Percentiles rank a stretch among this genome's conserved stretches.
Evolutionary conservation across 768 basidiomycete genomes (phyloP).

Genomic region (Tephrocybe sp.): DNA sequence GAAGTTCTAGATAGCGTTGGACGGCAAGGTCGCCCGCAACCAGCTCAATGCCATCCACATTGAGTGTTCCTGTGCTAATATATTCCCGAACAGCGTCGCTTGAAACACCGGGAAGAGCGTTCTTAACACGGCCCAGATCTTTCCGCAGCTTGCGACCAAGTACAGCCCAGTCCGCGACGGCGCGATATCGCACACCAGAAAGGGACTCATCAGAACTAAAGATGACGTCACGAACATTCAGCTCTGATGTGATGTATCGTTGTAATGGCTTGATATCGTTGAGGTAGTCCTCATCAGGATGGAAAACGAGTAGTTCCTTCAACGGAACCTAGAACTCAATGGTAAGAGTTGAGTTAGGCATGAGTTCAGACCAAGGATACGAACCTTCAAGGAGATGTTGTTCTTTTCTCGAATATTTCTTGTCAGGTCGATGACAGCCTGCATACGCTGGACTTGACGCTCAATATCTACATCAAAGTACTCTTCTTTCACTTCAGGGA

Average conservation of each 20-base stretch:
- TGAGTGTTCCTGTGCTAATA: constrained; percentile 68
- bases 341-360: constrained; percentile 2
- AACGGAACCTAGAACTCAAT: constrained; percentile 72
- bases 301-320: constrained; percentile 92
- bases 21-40: constrained; percentile 89
- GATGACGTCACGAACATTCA: constrained; percentile 88
- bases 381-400: constrained; percentile 85
- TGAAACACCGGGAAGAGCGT: constrained; percentile 74
- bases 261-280: constrained; percentile 82
- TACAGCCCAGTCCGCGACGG: constrained; percentile 92
- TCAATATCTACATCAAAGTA: constrained; percentile 95
- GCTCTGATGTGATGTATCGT: constrained; percentile 88
- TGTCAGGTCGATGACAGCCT: constrained; percentile 89
- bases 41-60: constrained; percentile 87
- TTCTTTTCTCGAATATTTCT: constrained; percentile 86
- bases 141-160: constrained; percentile 93
- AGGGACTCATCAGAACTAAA: constrained; percentile 86
- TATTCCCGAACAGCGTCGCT: constrained; percentile 84
- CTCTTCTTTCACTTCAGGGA: constrained; percentile 91
- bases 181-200: constrained; percentile 88
- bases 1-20: constrained; percentile 86
- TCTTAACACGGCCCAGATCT: constrained; percentile 86
- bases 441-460: constrained; percentile 92
- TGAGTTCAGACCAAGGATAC: constrained; percentile 10
- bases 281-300: constrained; percentile 79